Evolutionary conservation across 192 early-diverging fungal species (phyloP), one percentile per base, ranked within the genome.

Genomic region (Lobosporangium transversale): DNA sequence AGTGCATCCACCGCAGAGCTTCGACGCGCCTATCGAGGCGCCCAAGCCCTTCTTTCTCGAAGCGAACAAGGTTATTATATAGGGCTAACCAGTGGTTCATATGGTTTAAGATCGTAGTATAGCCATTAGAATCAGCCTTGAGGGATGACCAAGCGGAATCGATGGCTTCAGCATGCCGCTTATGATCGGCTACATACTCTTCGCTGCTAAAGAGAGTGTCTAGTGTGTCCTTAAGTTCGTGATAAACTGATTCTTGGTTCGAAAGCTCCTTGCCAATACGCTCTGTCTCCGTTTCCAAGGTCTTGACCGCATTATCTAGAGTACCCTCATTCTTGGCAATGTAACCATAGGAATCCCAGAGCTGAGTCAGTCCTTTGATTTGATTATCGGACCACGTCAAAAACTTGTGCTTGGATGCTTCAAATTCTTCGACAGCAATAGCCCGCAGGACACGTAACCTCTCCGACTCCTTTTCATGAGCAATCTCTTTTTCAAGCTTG

Each of bases 1-100:
- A 76, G 24, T 66, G 73, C 73, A 76, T 61, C 73, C 73, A 76
- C n/a, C 73, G 24, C 27, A 76, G 20, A 1, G 64, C 64, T 36
- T 76, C 73, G 10, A 76, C 73, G 23, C 73, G 73, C 37, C 53
- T 76, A 45, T 76, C 73, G 27, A 76, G 53, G 11, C 20, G 11
- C 7, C 51, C 64, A 12, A 76, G 73, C 1, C 58, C 42, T 12
- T 76, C 59, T 47, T 62, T 66, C 52, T 76, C 73, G 20, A 76
- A 76, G 20, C 40, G 51, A 12, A 18, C 45, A 29, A 76, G 44
- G 3, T 30, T 33, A 12, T 23, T 29, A 10, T 53, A 33, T 7
- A 76, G 40, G 8, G 32, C 54, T 20, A 65, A 76, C 73, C 73
- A 76, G 11, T 37, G 58, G 27, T 62, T 62, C 73, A 76, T 67